Percentiles rank a stretch among this genome's conserved stretches.
These are phyloP conservation scores for Trichoderma sp. DNA, from an alignment of 2,329 filamentous ascomycete genomes.

Conservation along the genomic window DNA sequence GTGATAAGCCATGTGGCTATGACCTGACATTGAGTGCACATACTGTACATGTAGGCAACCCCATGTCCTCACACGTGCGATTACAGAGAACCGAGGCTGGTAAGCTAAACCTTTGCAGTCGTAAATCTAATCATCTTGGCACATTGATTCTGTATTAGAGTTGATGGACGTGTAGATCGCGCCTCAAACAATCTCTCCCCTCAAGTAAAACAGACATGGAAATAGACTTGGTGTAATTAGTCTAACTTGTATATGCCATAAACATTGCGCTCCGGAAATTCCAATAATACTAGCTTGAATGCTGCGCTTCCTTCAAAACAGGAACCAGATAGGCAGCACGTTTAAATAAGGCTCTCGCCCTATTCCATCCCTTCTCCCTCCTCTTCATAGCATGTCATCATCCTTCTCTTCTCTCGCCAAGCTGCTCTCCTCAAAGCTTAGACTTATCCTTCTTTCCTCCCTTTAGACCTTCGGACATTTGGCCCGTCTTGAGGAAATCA, in stretches of 20 bases:
- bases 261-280: not conserved
- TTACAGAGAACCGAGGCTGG: not conserved
- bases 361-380: not conserved
- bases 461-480: constrained; percentile 41
- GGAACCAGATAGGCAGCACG: not conserved
- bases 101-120: not conserved
- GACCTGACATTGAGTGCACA: not conserved
- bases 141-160: not conserved
- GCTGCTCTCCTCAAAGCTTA: constrained; percentile 44
- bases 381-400: not conserved
- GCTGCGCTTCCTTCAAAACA: not conserved
- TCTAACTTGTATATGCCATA: not conserved
- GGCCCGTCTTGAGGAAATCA: constrained; percentile 48
- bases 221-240: not conserved
- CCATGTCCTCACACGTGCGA: not conserved
- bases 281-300: not conserved
- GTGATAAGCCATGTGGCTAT: not conserved
- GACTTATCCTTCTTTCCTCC: constrained; percentile 42
- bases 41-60: not conserved
- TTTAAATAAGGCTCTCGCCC: not conserved
- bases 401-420: not conserved
- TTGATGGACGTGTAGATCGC: not conserved
- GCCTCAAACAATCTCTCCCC: not conserved
- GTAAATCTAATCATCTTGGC: not conserved
- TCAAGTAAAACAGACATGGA: no score